phyloP scores from a whole-genome alignment of 2,329 filamentous ascomycete genomes.

The Nemania bipapillata region DNA sequence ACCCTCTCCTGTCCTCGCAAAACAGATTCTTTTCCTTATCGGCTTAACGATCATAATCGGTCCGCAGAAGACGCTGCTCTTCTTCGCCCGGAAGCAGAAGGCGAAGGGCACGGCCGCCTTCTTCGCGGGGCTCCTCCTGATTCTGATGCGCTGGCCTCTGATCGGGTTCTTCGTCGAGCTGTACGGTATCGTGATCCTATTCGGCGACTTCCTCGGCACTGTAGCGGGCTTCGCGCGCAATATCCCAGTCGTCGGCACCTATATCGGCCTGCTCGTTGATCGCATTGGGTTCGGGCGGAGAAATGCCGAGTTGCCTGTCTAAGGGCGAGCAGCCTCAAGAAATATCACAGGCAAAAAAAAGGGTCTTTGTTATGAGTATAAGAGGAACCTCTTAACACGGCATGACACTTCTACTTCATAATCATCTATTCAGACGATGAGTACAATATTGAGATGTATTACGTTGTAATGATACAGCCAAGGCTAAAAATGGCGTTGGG shows the following conservation, averaged over 20 bases:
- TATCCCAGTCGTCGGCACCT: slow-evolving; percentile 85
- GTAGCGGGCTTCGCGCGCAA: slow-evolving; percentile 88
- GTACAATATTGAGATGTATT: slow-evolving; percentile 26
- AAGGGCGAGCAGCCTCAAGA: slow-evolving; percentile 46
- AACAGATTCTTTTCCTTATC: slow-evolving; percentile 96
- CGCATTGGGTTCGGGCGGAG: slow-evolving; percentile 72
- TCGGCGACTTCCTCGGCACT: slow-evolving; percentile 95
- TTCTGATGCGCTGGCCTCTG: slow-evolving; percentile 89
- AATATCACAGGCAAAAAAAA: background rate
- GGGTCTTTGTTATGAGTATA: background rate
- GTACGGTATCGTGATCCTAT: slow-evolving; percentile 92
- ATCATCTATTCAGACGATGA: slow-evolving; percentile 20
- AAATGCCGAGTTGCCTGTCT: slow-evolving; percentile 82
- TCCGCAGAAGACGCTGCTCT: slow-evolving; percentile 85
- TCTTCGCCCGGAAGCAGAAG: slow-evolving; percentile 95
- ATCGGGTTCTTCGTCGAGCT: slow-evolving; percentile 90
- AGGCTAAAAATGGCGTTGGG: slow-evolving; percentile 28
- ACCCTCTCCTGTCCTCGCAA: background rate
- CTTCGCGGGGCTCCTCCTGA: slow-evolving; percentile 81
- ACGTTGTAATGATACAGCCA: slow-evolving; percentile 33
- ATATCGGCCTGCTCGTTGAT: slow-evolving; percentile 79
- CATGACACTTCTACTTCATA: slow-evolving; percentile 23
- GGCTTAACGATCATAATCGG: slow-evolving; percentile 97
- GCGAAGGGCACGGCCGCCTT: slow-evolving; percentile 91
- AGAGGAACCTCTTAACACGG: background rate